phyloP scores from a whole-genome alignment of 805 yeast genomes.

The Ogataea henricii region DNA sequence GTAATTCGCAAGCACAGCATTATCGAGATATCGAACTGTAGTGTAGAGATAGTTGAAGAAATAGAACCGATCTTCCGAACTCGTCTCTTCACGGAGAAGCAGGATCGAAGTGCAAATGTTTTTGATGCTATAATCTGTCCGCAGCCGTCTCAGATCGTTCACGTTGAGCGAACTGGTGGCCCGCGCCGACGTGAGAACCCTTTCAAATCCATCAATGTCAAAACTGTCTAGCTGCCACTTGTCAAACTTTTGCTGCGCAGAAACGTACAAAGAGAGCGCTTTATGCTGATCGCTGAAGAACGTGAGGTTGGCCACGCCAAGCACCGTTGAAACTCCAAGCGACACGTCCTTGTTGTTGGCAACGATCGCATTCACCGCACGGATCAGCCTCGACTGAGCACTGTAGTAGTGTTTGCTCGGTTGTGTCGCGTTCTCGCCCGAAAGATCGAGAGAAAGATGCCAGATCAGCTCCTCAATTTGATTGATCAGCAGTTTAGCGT shows the following conservation, averaged over 20 bases:
- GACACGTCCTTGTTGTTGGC: conserved; percentile 16
- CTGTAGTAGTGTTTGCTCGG: conserved; percentile 26
- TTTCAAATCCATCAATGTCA: conserved; percentile 34
- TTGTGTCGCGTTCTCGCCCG: conserved; percentile 27
- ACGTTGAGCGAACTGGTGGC: conserved; percentile 11
- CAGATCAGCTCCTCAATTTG: conserved; percentile 35
- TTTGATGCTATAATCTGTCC: conserved; percentile 32
- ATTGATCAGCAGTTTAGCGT: conserved; percentile 16
- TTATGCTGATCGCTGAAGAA: conserved; percentile 27
- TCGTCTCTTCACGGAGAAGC: conserved; percentile 20
- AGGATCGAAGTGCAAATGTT: conserved; percentile 33
- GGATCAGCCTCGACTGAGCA: conserved; percentile 30
- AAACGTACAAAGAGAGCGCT: conserved; percentile 27
- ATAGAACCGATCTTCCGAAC: conserved; percentile 10
- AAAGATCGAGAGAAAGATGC: conserved; percentile 32
- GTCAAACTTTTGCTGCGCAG: conserved; percentile 34
- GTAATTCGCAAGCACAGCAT: conserved; percentile 20
- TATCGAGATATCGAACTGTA: conserved; percentile 22
- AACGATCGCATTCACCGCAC: conserved; percentile 24
- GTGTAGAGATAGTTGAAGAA: conserved; percentile 22
- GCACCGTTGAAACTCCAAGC: conserved; percentile 29
- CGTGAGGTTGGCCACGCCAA: conserved; percentile 33
- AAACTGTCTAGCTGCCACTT: conserved; percentile 36
- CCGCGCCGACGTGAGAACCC: conserved; percentile 14
- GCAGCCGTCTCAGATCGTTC: conserved; percentile 20